Conservation (phyloP, 1,284 basidiomycete genomes). For the Boletus semigastroideus region DNA sequence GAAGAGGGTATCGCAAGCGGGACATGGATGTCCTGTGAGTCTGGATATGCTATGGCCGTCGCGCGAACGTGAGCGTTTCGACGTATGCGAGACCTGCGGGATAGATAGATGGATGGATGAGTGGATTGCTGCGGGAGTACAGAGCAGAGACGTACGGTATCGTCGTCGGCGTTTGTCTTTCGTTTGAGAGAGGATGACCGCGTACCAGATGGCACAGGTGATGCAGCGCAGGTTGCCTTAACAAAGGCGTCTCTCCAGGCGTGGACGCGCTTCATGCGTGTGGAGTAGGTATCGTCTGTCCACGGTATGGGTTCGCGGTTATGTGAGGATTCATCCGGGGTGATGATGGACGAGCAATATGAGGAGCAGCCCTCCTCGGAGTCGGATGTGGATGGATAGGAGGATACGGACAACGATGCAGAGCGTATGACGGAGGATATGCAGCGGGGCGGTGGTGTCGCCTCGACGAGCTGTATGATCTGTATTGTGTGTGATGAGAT, state of each 20-base stretch:
- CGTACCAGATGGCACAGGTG: slow-evolving; percentile 7
- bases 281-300: slow-evolving; percentile 51
- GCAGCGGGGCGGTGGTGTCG: slow-evolving; percentile 49
- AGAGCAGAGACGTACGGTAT: slow-evolving; percentile 41
- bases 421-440: slow-evolving; percentile 45
- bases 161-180: slow-evolving; percentile 36
- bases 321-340: slow-evolving; percentile 26
- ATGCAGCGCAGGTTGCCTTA: slow-evolving; percentile 33
- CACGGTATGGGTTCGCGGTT: slow-evolving; percentile 21
- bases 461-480: slow-evolving; percentile 75
- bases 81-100: slow-evolving; percentile 47
- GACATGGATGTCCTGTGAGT: slow-evolving; percentile 48
- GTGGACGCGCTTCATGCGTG: slow-evolving; percentile 57
- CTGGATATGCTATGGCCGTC: slow-evolving; percentile 32
- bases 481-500: slow-evolving; percentile 53
- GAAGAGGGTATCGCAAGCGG: slow-evolving; percentile 70
- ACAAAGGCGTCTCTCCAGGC: slow-evolving; percentile 58
- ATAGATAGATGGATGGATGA: slow-evolving; percentile 10
- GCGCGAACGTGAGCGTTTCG: slow-evolving; percentile 53
- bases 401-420: slow-evolving; percentile 38
- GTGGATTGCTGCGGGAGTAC: background rate
- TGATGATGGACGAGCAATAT: slow-evolving; percentile 65
- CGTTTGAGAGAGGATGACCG: slow-evolving; percentile 28
- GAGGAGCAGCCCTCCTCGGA: slow-evolving; percentile 52
- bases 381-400: slow-evolving; percentile 38